Evolutionary conservation across 768 basidiomycete species (phyloP).

Genomic region (Sporobolomyces roseus): DNA sequence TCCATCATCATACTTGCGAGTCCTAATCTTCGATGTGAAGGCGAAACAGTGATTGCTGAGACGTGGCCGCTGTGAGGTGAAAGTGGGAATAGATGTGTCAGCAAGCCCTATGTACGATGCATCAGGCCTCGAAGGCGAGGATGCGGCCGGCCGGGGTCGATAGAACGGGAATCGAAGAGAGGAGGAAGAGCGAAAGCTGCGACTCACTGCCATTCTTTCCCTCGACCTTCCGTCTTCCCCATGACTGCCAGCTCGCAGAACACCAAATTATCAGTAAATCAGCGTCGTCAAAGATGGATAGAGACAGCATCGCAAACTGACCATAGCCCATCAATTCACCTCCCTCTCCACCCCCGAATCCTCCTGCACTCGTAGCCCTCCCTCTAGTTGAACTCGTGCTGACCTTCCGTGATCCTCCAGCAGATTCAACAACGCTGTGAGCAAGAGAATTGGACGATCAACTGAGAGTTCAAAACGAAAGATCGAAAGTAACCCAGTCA

Average conservation of each 20-base stretch:
- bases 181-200: conserved; percentile 5
- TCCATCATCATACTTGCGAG: conserved; percentile 83
- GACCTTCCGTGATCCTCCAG: conserved; percentile 6
- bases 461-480: not conserved
- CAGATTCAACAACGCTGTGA: conserved; percentile 36
- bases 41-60: conserved; percentile 90
- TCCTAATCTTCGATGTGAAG: conserved; percentile 81
- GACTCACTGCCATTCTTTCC: conserved; percentile 66
- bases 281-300: not conserved
- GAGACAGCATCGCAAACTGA: conserved; percentile 49
- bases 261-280: no score
- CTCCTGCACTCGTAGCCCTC: not conserved
- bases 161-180: not conserved
- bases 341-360: conserved; percentile 30
- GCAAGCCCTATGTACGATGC: no score
- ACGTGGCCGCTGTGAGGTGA: conserved; percentile 66
- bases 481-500: not conserved
- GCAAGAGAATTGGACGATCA: not conserved
- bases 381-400: no score
- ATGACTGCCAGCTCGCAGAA: conserved; percentile 61
- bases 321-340: conserved; percentile 85
- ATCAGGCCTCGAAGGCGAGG: no score
- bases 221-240: conserved; percentile 81
- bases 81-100: no score
- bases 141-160: not conserved